A percentile compares a stretch with the other conserved stretches of the same genome.
Conservation (phyloP, 192 early-diverging fungal species). For the Coemansia interrupta region DNA sequence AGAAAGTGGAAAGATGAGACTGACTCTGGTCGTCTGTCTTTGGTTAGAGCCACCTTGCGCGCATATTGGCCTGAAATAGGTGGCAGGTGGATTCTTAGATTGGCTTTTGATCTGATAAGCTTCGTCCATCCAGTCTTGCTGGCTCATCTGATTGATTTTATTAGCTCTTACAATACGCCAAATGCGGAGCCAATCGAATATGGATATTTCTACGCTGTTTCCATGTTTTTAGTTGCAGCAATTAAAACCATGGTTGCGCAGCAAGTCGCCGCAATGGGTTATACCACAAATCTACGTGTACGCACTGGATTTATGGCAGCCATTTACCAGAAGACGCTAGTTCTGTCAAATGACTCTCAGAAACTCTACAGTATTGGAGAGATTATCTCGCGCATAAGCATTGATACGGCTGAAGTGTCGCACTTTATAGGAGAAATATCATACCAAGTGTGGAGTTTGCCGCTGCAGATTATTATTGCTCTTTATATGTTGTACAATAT, state of each 20-base stretch:
- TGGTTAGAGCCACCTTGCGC: slow-evolving; percentile 59
- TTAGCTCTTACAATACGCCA: slow-evolving; percentile 59
- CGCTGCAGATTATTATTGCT: slow-evolving; percentile 75
- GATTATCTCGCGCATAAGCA: slow-evolving; percentile 71
- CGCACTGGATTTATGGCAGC: slow-evolving; percentile 77
- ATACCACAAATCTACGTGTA: slow-evolving; percentile 72
- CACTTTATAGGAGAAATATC: slow-evolving; percentile 66
- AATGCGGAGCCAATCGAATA: slow-evolving; percentile 64
- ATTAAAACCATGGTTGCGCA: slow-evolving; percentile 79
- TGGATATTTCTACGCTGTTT: slow-evolving; percentile 74
- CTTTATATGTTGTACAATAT: slow-evolving; percentile 80
- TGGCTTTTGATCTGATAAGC: slow-evolving; percentile 68
- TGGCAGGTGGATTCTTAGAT: slow-evolving; percentile 75
- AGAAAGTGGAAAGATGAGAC: slow-evolving; percentile 73
- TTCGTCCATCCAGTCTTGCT: slow-evolving; percentile 85
- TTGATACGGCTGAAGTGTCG: slow-evolving; percentile 65
- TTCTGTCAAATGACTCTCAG: slow-evolving; percentile 75
- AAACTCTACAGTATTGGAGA: slow-evolving; percentile 81
- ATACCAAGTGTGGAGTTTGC: slow-evolving; percentile 75
- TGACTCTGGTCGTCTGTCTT: slow-evolving; percentile 58
- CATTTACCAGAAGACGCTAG: slow-evolving; percentile 84
- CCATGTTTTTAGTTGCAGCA: slow-evolving; percentile 79
- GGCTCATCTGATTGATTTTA: slow-evolving; percentile 65
- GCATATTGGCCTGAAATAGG: slow-evolving; percentile 70
- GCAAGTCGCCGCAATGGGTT: slow-evolving; percentile 85